A percentile compares a stretch with the other conserved stretches of the same genome.
phyloP scores from a whole-genome alignment of 2,329 filamentous ascomycete species.

The Rutstroemia sp. region DNA sequence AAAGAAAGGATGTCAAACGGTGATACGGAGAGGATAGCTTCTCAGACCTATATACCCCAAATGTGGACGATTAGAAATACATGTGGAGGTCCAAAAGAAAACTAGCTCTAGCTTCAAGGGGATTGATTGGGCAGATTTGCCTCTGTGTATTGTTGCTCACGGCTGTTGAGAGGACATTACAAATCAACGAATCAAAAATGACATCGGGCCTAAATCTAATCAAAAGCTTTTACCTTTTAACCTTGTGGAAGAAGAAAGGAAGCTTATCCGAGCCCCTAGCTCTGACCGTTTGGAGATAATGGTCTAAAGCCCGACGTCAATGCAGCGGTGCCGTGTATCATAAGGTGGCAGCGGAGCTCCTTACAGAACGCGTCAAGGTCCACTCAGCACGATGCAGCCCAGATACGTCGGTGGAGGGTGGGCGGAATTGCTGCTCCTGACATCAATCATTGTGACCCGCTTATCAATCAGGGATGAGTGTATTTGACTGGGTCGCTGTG shows the following conservation, averaged over 20 bases:
- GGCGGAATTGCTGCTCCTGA: neutral
- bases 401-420: neutral
- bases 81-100: neutral
- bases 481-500: too few species aligned
- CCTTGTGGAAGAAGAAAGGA: too few species aligned
- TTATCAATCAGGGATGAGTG: conserved; percentile 7
- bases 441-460: neutral
- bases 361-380: too few species aligned
- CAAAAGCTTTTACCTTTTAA: too few species aligned
- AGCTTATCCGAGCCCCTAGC: too few species aligned
- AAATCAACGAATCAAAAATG: too few species aligned
- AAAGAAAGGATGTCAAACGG: neutral
- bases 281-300: too few species aligned
- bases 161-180: neutral
- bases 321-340: neutral
- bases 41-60: neutral
- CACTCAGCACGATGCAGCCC: neutral
- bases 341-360: neutral
- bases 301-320: too few species aligned
- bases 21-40: neutral
- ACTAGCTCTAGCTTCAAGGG: neutral
- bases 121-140: neutral
- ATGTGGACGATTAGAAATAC: neutral
- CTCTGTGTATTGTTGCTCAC: neutral
- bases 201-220: too few species aligned